phyloP scores from a whole-genome alignment of 371 early-diverging fungal species.

The Thermomucor indicae-seudaticae region DNA sequence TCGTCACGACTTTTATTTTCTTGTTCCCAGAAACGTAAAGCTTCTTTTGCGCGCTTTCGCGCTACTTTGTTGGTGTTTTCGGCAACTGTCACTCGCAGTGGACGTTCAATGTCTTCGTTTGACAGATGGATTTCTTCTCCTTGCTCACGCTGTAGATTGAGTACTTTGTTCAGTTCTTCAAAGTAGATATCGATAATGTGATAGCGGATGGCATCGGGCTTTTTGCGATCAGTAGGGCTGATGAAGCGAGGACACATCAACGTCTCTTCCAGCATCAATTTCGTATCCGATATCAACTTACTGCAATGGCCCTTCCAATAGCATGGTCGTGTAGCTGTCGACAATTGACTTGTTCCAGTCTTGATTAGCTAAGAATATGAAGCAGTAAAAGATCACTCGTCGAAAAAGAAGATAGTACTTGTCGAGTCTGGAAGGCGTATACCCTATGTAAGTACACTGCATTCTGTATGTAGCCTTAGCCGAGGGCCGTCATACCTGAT shows the following conservation, averaged over 20 bases:
- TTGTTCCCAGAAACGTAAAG: no score
- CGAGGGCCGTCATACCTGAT: conserved; percentile 64
- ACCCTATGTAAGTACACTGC: no score
- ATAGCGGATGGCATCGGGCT: conserved; percentile 76
- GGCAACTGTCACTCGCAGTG: conserved; percentile 59
- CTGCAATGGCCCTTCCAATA: conserved; percentile 69
- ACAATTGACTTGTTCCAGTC: conserved; percentile 62
- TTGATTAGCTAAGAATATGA: conserved; percentile 64
- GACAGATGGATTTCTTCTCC: conserved; percentile 19
- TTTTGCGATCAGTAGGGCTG: conserved; percentile 58
- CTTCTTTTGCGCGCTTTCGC: conserved; percentile 53
- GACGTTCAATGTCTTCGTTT: conserved; percentile 59
- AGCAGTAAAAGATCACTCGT: conserved; percentile 64
- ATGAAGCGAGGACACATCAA: no score
- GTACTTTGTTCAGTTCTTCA: conserved; percentile 71
- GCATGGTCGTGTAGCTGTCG: conserved; percentile 54
- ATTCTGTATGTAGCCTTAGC: no score
- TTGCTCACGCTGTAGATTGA: conserved; percentile 42
- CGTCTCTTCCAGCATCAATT: no score
- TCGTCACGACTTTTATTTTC: no score
- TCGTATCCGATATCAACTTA: conserved; percentile 24
- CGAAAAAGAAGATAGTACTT: conserved; percentile 83
- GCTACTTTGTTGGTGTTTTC: conserved; percentile 48
- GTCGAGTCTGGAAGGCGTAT: conserved; percentile 56
- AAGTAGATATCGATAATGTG: conserved; percentile 80